Conservation (phyloP, 495 filamentous ascomycete species). For the Endocarpon pusillum region DNA sequence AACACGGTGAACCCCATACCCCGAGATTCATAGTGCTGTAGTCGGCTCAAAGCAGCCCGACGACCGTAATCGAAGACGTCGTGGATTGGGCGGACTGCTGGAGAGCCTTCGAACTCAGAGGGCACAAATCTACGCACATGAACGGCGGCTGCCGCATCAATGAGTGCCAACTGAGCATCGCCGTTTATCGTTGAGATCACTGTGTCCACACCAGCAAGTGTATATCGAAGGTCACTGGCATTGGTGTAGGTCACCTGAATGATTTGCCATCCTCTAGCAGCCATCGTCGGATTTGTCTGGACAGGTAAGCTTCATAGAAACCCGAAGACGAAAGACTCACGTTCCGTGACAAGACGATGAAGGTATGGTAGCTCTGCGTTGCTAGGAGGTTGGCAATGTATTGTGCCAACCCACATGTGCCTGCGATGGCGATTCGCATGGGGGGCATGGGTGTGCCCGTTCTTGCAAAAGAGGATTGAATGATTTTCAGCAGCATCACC, state of each 20-base stretch:
- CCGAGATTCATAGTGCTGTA: slow-evolving; percentile 32
- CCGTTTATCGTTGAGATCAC: slow-evolving; percentile 59
- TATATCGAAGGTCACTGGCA: slow-evolving; percentile 35
- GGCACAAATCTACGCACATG: slow-evolving; percentile 54
- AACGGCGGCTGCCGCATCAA: slow-evolving; percentile 47
- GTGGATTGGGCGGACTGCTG: slow-evolving; percentile 22
- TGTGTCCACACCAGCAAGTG: slow-evolving; percentile 52
- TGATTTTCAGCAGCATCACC: too few species aligned
- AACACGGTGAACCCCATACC: slow-evolving; percentile 49
- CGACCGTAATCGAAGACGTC: slow-evolving; percentile 37
- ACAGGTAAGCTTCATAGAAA: slow-evolving; percentile 4
- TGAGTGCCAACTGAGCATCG: slow-evolving; percentile 47
- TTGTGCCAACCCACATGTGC: slow-evolving; percentile 49
- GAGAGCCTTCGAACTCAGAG: slow-evolving; percentile 54
- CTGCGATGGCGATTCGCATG: slow-evolving; percentile 59
- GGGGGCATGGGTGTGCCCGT: too few species aligned
- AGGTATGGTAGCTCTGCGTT: slow-evolving; percentile 38
- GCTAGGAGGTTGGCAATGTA: slow-evolving; percentile 42
- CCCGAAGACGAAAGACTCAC: slow-evolving; percentile 21
- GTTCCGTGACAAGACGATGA: slow-evolving; percentile 47
- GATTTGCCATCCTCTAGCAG: slow-evolving; percentile 35
- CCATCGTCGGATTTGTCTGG: slow-evolving; percentile 18
- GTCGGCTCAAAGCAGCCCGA: slow-evolving; percentile 33
- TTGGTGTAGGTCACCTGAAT: slow-evolving; percentile 45
- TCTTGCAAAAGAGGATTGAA: too few species aligned